Evolutionary conservation across 75 land plant genomes (phyloP).

Genomic region (Selaginella tamariscina): DNA sequence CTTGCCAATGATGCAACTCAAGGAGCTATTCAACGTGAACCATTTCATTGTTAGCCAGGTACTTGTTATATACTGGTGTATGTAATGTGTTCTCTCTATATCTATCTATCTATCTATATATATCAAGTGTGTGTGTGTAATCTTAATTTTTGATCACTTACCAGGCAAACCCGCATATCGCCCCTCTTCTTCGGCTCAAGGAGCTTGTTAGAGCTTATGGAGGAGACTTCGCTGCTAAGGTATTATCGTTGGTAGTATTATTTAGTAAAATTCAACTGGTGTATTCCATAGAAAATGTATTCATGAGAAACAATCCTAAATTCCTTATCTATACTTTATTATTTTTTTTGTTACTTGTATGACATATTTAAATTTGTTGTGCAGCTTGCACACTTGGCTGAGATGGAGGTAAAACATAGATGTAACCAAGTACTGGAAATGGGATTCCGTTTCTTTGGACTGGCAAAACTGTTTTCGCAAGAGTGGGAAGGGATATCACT

Average conservation of each 20-base stretch:
- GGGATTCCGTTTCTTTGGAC: conserved; percentile 26
- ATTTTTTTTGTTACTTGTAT: too few relatives aligned
- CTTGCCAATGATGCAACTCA: conserved; percentile 29
- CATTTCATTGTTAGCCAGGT: conserved; percentile 41
- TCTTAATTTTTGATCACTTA: too few relatives aligned
- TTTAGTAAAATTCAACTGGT: neutral
- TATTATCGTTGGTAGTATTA: neutral
- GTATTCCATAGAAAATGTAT: neutral
- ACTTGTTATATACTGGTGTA: too few relatives aligned
- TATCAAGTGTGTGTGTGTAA: too few relatives aligned
- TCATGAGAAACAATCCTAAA: neutral
- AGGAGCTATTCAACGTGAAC: conserved; percentile 40
- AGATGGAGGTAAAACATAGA: conserved; percentile 43
- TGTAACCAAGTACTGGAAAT: conserved; percentile 22
- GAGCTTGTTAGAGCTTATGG: conserved; percentile 24
- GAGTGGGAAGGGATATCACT: conserved; percentile 42
- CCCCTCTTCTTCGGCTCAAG: conserved; percentile 28
- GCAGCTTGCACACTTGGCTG: conserved; percentile 31
- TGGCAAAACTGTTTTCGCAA: conserved; percentile 34
- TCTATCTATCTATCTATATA: too few relatives aligned
- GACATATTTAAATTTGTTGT: too few relatives aligned
- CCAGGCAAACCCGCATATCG: conserved; percentile 34
- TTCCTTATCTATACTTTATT: neutral
- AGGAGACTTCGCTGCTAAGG: conserved; percentile 30
- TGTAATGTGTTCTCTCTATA: too few relatives aligned